Percentiles rank a stretch among this genome's conserved stretches.
These are phyloP conservation scores for Rhodotorula kratochvilovae DNA, from an alignment of 768 basidiomycete species.

Conservation along the genomic window DNA sequence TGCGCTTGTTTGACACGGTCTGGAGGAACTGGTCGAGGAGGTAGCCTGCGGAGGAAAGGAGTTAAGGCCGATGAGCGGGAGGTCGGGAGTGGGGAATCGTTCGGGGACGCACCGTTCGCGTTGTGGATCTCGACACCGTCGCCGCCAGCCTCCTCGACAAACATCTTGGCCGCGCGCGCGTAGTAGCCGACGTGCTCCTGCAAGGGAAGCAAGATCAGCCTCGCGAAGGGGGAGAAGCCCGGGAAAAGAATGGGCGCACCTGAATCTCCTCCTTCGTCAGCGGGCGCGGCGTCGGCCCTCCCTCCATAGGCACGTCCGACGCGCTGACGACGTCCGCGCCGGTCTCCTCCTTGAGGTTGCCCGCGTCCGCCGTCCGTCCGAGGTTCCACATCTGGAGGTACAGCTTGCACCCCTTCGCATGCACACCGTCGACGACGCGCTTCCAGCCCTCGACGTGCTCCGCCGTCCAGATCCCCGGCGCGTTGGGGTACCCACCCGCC, in stretches of 20 bases:
- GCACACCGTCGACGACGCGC: slow-evolving; percentile 59
- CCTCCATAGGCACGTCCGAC: slow-evolving; percentile 23
- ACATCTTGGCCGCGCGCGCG: slow-evolving; percentile 54
- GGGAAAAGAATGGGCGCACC: slow-evolving; percentile 51
- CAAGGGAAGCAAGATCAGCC: slow-evolving; percentile 36
- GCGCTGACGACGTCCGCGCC: slow-evolving; percentile 27
- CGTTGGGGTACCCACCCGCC: slow-evolving; percentile 52
- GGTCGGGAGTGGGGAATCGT: background rate
- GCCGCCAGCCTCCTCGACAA: slow-evolving; percentile 59
- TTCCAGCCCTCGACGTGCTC: slow-evolving; percentile 60
- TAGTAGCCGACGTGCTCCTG: slow-evolving; percentile 50
- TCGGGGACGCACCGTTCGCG: slow-evolving; percentile 47
- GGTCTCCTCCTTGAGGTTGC: slow-evolving; percentile 10
- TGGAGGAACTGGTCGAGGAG: slow-evolving; percentile 43
- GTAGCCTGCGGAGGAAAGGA: slow-evolving; percentile 9
- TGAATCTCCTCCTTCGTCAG: slow-evolving; percentile 49
- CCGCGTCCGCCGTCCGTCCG: slow-evolving; percentile 50
- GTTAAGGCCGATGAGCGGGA: background rate
- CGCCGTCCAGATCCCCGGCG: background rate
- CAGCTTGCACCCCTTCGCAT: slow-evolving; percentile 54
- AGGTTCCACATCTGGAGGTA: slow-evolving; percentile 61
- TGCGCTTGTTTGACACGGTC: slow-evolving; percentile 46
- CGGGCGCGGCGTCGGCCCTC: slow-evolving; percentile 26
- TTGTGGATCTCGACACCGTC: slow-evolving; percentile 57
- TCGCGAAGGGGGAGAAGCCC: slow-evolving; percentile 52